Base-by-base conservation (phyloP, 345 rosid genomes). In the Gossypium australe region DNA sequence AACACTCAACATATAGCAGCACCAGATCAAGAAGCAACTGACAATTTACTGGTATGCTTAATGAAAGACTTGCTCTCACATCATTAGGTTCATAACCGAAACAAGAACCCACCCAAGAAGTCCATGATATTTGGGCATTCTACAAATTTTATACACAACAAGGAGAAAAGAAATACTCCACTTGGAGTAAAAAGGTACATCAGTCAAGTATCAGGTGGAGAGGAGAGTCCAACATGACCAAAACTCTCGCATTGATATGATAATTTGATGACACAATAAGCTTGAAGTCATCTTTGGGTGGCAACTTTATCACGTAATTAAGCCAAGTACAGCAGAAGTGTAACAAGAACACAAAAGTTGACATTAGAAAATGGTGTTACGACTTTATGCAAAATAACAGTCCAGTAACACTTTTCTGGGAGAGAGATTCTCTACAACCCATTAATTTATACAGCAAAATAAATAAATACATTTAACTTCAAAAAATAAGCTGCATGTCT, bases 31-130 rank as follows among this genome's bases (percentile, higher is more conserved):
- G 43, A 25, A 17, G 20, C n/a, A 18, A 22, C 34, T 3, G 10
- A 67, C 14, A 67, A 47, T 22, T 48, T 11, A 45, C 41, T 2
- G 41, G 38, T n/a, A 67, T 0, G 9, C 71, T 13, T 20, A 11
- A 12, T 67, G 52, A 22, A 2, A 10, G 18, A 64, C 69, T 67
- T 47, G 71, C 71, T 67, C 71, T 53, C 14, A 67, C n/a, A 67
- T 44, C 29, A 22, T 67, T 12, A 67, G 38, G 49, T 67, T 41
- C 55, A 45, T 48, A 53, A 67, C 9, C 8, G 71, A 48, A 67
- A 45, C 16, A 41, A 41, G 49, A 64, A 43, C 8, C n/a, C 7
- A 47, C 11, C 22, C 18, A 22, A 67, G 22, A 22, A 45, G 2
- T 47, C 41, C 71, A 47, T 1, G 18, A 7, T 24, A 67, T 22